These are phyloP conservation scores for Spizellomyces punctatus DNA, from an alignment of 192 early-diverging fungal genomes.

Conservation along the genomic window DNA sequence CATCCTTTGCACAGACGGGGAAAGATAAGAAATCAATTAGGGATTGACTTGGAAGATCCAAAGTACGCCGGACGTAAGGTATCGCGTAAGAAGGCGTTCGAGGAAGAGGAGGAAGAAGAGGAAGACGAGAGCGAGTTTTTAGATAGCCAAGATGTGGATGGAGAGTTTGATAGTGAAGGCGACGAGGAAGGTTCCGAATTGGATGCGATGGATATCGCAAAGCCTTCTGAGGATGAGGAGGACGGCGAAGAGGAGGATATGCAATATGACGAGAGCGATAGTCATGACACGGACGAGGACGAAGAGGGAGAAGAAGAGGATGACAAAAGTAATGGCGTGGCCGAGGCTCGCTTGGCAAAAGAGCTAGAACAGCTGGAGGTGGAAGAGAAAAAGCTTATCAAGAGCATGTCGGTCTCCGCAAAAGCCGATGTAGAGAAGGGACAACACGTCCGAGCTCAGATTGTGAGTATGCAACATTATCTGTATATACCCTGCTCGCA, in stretches of 20 bases:
- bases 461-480: conserved; percentile 53
- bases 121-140: conserved; percentile 30
- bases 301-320: conserved; percentile 41
- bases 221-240: conserved; percentile 47
- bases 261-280: conserved; percentile 30
- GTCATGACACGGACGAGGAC: conserved; percentile 30
- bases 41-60: conserved; percentile 32
- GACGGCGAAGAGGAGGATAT: conserved; percentile 30
- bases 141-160: conserved; percentile 22
- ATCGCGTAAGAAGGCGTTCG: conserved; percentile 27
- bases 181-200: conserved; percentile 31
- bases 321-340: conserved; percentile 20
- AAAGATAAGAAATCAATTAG: conserved; percentile 19
- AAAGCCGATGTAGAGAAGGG: conserved; percentile 88
- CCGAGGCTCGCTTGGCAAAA: conserved; percentile 26
- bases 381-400: conserved; percentile 83
- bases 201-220: conserved; percentile 33
- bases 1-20: conserved; percentile 15
- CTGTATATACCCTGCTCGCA: neutral
- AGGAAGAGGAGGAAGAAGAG: conserved; percentile 15
- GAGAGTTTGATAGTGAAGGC: conserved; percentile 23
- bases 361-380: conserved; percentile 75
- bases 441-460: conserved; percentile 84
- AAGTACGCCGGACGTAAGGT: conserved; percentile 46
- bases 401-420: conserved; percentile 73